phyloP scores from a whole-genome alignment of 441 rosid genomes.

The Populus hybrid region DNA sequence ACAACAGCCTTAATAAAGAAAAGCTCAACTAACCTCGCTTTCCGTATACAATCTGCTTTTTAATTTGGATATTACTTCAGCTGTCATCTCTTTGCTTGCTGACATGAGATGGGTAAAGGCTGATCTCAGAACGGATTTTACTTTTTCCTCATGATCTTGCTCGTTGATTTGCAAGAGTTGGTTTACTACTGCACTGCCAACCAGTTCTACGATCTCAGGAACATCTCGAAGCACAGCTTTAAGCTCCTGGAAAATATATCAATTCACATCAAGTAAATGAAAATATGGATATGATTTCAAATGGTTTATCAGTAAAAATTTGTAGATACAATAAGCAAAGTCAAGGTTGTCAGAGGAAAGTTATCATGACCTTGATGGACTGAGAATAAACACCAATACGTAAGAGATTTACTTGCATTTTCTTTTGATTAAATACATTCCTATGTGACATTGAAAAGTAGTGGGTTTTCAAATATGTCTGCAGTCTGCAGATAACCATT shows the following conservation, averaged over 20 bases:
- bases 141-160: conserved; percentile 38
- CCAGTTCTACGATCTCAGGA: conserved; percentile 79
- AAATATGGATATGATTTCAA: background rate
- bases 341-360: background rate
- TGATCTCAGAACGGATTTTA: conserved; percentile 53
- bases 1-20: background rate
- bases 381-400: background rate
- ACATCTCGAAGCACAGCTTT: conserved; percentile 59
- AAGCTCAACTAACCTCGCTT: conserved; percentile 47
- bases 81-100: conserved; percentile 50
- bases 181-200: conserved; percentile 49
- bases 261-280: conserved; percentile 5
- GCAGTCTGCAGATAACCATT: background rate
- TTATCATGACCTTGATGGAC: background rate
- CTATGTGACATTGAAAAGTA: background rate
- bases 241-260: conserved; percentile 56
- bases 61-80: conserved; percentile 46
- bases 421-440: background rate
- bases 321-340: background rate
- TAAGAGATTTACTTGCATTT: background rate
- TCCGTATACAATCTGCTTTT: conserved; percentile 51
- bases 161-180: conserved; percentile 38
- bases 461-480: background rate
- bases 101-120: conserved; percentile 80
- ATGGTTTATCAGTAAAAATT: too few species aligned